Evolutionary conservation across 176 grass and related monocot species (phyloP), one percentile per base, ranked within the genome.

Genomic region (Microstegium vimineum): DNA sequence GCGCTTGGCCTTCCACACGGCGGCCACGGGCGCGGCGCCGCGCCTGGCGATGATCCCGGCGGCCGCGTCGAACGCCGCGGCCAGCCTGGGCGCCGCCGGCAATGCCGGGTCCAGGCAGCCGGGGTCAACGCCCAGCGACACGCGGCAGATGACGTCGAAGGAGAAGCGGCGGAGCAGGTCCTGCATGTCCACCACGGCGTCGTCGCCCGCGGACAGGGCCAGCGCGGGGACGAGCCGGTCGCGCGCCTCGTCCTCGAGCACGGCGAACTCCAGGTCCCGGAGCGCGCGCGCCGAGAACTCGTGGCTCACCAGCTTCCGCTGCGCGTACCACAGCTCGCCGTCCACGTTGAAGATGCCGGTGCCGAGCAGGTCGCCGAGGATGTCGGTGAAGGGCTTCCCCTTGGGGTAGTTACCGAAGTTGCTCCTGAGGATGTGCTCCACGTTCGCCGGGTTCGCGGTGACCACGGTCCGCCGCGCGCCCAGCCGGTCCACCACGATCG

Each of bases 391-490:
- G 0, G 90, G 87, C 64, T 82, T 85, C 9, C 95, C 95, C 72
- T 98, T 98, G 16, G 95, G 95, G 71, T 93, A 98, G 78, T 98
- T 98, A 26, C 22, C 72, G 82, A 98, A 98, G 82, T 93, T 98
- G 15, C 51, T 22, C 71, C 66, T 86, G 35, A 94, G 84, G 47
- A 98, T 90, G 84, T 98, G 82, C 88, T 98, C 95, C 6, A 98
- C 90, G 84, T 95, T 98, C 11, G 20, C 90, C 15, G 92, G 92
- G 87, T 93, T 91, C 5, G 95, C 92, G 0, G 92, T 98, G 0
- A 98, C 88, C 77, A 98, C 81, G 3, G 86, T 95, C 1, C 95
- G 95, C 5, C 84, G 76, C 3, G 92, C 89, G 8, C 95, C 92
- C 5, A 95, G 63, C 3, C 95, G 79, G 73, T 78, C 77, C 6